Evolutionary conservation across 139 green algal genomes (phyloP).

Genomic region (Raphidocelis subcapitata): DNA sequence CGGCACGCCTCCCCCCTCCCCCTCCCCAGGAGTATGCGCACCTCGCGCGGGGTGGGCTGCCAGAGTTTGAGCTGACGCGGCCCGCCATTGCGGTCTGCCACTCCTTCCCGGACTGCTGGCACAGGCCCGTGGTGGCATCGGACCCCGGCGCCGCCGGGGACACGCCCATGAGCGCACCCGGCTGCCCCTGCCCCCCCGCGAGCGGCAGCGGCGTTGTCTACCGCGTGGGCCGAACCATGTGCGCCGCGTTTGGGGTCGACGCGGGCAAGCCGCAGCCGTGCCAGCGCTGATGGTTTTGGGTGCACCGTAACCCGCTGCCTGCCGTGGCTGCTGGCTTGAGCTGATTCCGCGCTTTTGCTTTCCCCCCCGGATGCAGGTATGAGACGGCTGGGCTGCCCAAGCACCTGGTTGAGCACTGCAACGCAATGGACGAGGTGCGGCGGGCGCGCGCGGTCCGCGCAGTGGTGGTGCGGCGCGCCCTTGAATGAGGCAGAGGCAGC

Average conservation of each 20-base stretch:
- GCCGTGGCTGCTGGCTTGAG: neutral
- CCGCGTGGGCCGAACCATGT: conserved; percentile 24
- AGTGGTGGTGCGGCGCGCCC: too few relatives aligned
- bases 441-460: conserved; percentile 37
- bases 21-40: conserved; percentile 14
- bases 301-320: too few relatives aligned
- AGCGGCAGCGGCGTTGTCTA: conserved; percentile 4
- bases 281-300: neutral
- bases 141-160: neutral
- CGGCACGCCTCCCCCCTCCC: too few relatives aligned
- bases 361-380: neutral
- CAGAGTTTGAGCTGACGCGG: neutral
- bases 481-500: too few relatives aligned
- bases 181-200: neutral
- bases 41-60: neutral
- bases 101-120: conserved; percentile 26
- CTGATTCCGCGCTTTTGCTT: neutral
- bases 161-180: neutral
- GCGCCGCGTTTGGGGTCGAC: neutral
- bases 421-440: conserved; percentile 51
- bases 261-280: too few relatives aligned
- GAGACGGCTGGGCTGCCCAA: conserved; percentile 10
- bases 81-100: conserved; percentile 33
- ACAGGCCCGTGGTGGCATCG: too few relatives aligned
- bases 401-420: conserved; percentile 38